Conservation (phyloP, 768 basidiomycete genomes). For the Lyophyllum decastes region DNA sequence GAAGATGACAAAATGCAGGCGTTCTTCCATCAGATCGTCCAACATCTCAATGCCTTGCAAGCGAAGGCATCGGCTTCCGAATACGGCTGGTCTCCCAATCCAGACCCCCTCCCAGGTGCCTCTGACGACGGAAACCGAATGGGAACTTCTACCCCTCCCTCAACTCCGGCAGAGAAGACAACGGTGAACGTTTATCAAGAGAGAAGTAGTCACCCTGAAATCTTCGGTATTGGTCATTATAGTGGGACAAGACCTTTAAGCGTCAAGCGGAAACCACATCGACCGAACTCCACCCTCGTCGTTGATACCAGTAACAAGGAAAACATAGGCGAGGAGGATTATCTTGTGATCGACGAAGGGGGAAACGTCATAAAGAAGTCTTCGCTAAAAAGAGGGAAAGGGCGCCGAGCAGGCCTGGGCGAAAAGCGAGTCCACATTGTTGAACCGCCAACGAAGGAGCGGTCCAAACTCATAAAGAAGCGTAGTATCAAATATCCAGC, state of each 20-base stretch:
- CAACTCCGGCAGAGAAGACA: slow-evolving; percentile 12
- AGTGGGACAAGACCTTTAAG: slow-evolving; percentile 46
- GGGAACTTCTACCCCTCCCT: slow-evolving; percentile 10
- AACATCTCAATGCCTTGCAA: slow-evolving; percentile 77
- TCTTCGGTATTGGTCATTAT: slow-evolving; percentile 9
- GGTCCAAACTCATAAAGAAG: slow-evolving; percentile 37
- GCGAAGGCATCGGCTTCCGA: slow-evolving; percentile 38
- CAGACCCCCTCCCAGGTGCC: slow-evolving; percentile 10
- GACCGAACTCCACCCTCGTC: slow-evolving; percentile 23
- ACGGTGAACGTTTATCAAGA: not conserved
- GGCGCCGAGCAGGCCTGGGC: slow-evolving; percentile 21
- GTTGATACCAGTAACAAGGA: slow-evolving; percentile 52
- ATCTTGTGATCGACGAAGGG: slow-evolving; percentile 13
- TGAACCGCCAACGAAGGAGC: slow-evolving; percentile 38
- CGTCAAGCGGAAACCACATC: slow-evolving; percentile 36
- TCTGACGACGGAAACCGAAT: slow-evolving; percentile 5
- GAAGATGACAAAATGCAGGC: slow-evolving; percentile 77
- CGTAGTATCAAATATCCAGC: slow-evolving; percentile 16
- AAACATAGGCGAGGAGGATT: slow-evolving; percentile 37
- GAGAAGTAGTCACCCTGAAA: not conserved
- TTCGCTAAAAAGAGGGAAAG: slow-evolving; percentile 44
- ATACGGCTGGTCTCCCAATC: slow-evolving; percentile 18
- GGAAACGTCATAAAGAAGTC: slow-evolving; percentile 39
- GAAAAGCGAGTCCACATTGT: slow-evolving; percentile 51
- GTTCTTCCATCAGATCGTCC: slow-evolving; percentile 85